Base-by-base conservation (phyloP, 148 eudicot species). In the Bassia scoparia region DNA sequence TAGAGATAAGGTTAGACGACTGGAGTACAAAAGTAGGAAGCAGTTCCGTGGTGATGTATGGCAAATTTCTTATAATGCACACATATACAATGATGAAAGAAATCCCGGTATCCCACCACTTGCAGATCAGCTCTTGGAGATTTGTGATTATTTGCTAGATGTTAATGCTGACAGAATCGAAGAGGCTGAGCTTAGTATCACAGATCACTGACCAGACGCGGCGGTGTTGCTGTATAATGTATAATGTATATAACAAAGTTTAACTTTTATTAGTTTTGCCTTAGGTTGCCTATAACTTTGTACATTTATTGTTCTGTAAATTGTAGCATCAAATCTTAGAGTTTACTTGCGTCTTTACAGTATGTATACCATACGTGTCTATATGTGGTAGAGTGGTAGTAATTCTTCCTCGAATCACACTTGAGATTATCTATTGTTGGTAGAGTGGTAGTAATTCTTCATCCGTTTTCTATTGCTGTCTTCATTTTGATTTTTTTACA, bases 71-170 rank as follows among this genome's bases (percentile, higher is more conserved):
- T 74, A 29, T 67, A 95, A 95, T 77, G 98, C 98, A 29, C 92
- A 89, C 70, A 35, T 43, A 27, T 95, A 95, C 80, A 95, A 95
- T 53, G 93, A 86, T 16, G 77, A 81, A 29, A 90, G 97, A 24
- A 88, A 95, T 82, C 98, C 97, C 11, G 91, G 89, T 50, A 95
- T 95, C 72, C 98, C 98, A 23, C 98, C 98, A 71, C 89, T 95
- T 5, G 98, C 98, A 7, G 92, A 87, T 80, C 91, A 88, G 78
- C 88, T 95, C 31, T 79, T 95, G 73, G 91, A 89, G 80, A 79
- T 89, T 5, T 91, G 92, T 79, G 98, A 95, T 70, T 84, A 74
- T 62, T 80, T 95, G 83, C 77, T 95, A 74, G 68, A 66, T 7
- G 86, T 86, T 68, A 63, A 80, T 33, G 85, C 78, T n/a, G 72